Evolutionary conservation across 306 rosid species (phyloP).

Genomic region (Rosa multiflora): DNA sequence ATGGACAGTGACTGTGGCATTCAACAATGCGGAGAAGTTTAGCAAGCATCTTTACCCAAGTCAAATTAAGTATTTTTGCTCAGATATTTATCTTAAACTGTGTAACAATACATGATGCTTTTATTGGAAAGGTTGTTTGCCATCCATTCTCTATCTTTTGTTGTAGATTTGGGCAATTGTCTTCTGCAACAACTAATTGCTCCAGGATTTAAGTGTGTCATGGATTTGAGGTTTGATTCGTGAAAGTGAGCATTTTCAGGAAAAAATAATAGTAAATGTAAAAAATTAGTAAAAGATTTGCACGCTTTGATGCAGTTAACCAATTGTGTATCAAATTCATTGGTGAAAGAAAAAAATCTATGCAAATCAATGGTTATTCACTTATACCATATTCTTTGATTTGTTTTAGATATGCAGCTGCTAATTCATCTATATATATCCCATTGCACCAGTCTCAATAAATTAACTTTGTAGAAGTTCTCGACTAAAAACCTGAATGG

Average conservation of each 20-base stretch:
- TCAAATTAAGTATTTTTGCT: neutral
- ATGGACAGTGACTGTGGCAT: neutral
- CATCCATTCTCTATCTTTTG: neutral
- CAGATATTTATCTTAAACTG: neutral
- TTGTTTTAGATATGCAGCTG: neutral
- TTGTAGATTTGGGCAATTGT: neutral
- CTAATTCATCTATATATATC: neutral
- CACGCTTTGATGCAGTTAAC: neutral
- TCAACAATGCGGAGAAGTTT: neutral
- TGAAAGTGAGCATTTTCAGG: neutral
- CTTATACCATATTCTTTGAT: neutral
- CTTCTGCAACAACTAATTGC: neutral
- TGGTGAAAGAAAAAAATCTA: neutral
- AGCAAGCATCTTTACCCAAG: neutral
- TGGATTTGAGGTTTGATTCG: conserved; percentile 1
- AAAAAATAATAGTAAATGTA: neutral
- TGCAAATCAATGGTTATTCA: neutral
- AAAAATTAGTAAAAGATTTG: neutral
- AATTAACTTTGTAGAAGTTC: neutral
- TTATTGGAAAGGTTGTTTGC: conserved; percentile 2
- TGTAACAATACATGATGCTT: neutral
- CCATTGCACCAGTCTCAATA: neutral
- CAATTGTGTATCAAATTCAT: neutral
- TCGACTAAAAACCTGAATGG: neutral
- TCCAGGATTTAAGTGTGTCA: neutral